Percentiles rank a stretch among this genome's conserved stretches.
Evolutionary conservation across 1,139 yeast species (phyloP).

Genomic region (Diutina neorugosa): DNA sequence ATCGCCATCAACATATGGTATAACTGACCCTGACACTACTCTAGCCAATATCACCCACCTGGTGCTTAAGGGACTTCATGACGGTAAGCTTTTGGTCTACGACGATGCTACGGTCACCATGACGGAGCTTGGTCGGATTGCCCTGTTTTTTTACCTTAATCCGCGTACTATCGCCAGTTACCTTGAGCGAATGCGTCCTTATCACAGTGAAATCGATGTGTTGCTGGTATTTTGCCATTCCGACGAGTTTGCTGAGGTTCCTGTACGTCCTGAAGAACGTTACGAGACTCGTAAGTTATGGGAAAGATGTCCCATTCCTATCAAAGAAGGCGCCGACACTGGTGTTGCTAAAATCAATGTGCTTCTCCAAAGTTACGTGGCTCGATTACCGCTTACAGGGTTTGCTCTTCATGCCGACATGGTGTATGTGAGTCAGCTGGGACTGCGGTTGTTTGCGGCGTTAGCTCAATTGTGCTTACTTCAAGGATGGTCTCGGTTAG

Average conservation of each 20-base stretch:
- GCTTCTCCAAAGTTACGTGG: conserved; percentile 73
- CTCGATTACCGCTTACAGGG: conserved; percentile 66
- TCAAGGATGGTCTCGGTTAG: conserved; percentile 61
- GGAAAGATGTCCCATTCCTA: conserved; percentile 77
- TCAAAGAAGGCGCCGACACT: conserved; percentile 59
- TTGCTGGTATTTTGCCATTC: conserved; percentile 69
- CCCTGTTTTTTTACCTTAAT: conserved; percentile 78
- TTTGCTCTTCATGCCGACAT: conserved; percentile 89
- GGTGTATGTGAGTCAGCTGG: conserved; percentile 88
- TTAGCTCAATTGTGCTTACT: conserved; percentile 65
- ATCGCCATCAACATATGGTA: background rate
- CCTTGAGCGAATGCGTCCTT: conserved; percentile 48
- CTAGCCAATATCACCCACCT: background rate
- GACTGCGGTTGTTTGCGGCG: conserved; percentile 81
- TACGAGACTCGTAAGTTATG: conserved; percentile 59
- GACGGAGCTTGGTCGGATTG: conserved; percentile 74
- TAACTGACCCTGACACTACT: background rate
- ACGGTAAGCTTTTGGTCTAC: conserved; percentile 41
- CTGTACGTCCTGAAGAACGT: conserved; percentile 80
- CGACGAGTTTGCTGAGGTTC: conserved; percentile 74
- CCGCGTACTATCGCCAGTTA: conserved; percentile 60
- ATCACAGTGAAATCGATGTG: conserved; percentile 60
- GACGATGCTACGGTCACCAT: conserved; percentile 38
- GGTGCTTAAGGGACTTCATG: background rate
- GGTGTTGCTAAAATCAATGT: conserved; percentile 73